Conservation (phyloP, 305 asterid genomes). For the Fraxinus velutina region DNA sequence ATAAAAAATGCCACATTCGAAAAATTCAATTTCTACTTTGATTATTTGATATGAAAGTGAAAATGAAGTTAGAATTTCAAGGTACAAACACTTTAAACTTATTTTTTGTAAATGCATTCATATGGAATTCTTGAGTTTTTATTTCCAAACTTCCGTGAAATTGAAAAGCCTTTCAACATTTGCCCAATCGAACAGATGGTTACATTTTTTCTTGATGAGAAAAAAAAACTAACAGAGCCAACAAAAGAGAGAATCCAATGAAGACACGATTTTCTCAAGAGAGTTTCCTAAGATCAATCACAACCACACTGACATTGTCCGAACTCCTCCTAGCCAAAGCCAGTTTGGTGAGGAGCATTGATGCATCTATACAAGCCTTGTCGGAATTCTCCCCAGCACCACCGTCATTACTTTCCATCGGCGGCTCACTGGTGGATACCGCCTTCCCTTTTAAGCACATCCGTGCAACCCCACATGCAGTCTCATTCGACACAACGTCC, state of each 20-base stretch:
- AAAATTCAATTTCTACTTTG: no score
- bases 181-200: no score
- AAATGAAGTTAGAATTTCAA: no score
- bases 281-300: slow-evolving; percentile 46
- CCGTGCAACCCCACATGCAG: slow-evolving; percentile 47
- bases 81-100: no score
- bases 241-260: neutral
- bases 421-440: neutral
- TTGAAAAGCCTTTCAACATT: no score
- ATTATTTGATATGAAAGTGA: no score
- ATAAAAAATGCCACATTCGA: no score
- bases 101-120: no score
- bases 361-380: slow-evolving; percentile 54
- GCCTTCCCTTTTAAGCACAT: slow-evolving; percentile 43
- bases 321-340: slow-evolving; percentile 63
- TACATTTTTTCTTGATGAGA: neutral
- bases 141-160: no score
- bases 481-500: slow-evolving; percentile 58
- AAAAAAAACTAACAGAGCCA: neutral
- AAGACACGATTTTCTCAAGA: neutral
- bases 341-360: slow-evolving; percentile 54
- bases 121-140: no score
- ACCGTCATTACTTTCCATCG: neutral
- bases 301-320: slow-evolving; percentile 67
- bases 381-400: slow-evolving; percentile 25